Evolutionary conservation across 2,329 filamentous ascomycete species (phyloP), one percentile per base, ranked within the genome.

Genomic region (Colletotrichum lentis): DNA sequence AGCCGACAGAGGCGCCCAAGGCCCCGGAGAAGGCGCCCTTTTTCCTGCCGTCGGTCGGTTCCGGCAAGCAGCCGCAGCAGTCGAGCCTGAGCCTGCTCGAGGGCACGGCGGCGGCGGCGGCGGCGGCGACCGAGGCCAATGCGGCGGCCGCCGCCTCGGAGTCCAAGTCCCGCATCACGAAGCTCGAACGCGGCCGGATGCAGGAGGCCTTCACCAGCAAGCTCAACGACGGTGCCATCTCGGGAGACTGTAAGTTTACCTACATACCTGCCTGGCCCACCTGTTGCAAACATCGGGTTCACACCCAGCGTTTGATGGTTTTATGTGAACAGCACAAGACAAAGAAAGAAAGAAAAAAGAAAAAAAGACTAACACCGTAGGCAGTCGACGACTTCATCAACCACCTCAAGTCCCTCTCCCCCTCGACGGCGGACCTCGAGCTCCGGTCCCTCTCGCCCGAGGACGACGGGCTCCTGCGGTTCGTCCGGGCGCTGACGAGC

Each of bases 1-100:
- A 96, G 79, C 96, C 96, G 0, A 94, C 89, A 72, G 94, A 97
- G 78, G 88, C 94, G 0, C 94, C 94, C 18, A 97, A 97, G 80
- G 87, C 89, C 7, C 96, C 96, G 0, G 93, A 97, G 77, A 97
- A 96, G 76, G 95, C 95, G 0, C 96, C 96, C 0, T 98, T 98
- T 84, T 98, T 98, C 83, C 84, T 98, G 4, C 93, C 94, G 0
- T 90, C 90, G 0, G 81, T 90, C 5, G 83, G 84, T 7, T 79
- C 76, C 14, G 54, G 71, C 54, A 67, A 73, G 22, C 74, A 73
- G 20, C 71, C 74, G 41, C 77, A 73, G 16, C 46, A 59, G 37
- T 24, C 67, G 6, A 54, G 8, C 39, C 58, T 64, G 10, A 54
- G 8, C 31, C 58, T 64, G 20, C 64, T 74, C 3, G 72, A 76